Evolutionary conservation across 192 early-diverging fungal species (phyloP), one percentile per base, ranked within the genome.

Genomic region (Chytriomyces sp.): DNA sequence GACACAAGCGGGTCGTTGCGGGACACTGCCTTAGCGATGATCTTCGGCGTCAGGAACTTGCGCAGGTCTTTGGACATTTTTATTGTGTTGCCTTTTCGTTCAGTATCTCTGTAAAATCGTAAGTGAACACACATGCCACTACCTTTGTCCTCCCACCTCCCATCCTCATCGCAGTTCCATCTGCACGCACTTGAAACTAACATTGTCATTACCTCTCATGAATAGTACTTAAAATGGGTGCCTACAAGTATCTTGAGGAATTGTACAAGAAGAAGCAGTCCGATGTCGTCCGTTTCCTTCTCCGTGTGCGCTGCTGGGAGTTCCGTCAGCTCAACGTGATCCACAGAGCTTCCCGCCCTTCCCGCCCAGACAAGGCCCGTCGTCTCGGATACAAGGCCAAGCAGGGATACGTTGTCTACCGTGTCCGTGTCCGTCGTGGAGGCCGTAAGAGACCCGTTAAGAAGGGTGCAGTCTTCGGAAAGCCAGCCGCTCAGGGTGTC

Each of bases 331-430:
- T 99, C 88, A 96, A 97, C 87, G 93, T 95, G 75, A 95, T 99
- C 86, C 96, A 98, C 91, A 95, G 97, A 82, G 97, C 96, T 63
- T 96, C 96, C 73, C 95, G 96, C 82, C 95, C 97, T 66, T 96
- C 96, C 79, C 96, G 96, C 83, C 96, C 96, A 77, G 96, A 98
- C 86, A 98, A 98, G 92, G 97, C 97, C 61, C 95, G 97, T 87
- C 95, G 97, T 86, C 89, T 99, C 61, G 97, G 97, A 75, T 99
- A 99, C 95, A 99, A 99, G 91, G 97, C 97, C 89, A 99, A 99
- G 92, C 97, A 98, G 89, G 97, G 97, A 82, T 99, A 92, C 85
- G 95, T 99, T 77, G 91, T 99, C 89, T 99, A 99, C 93, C 93
- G 96, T 82, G 91, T 99, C 82, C 96, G 97, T 84, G 95, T 99